Evolutionary conservation across 495 filamentous ascomycete genomes (phyloP), one percentile per base, ranked within the genome.

Genomic region (Amorphotheca resinae): DNA sequence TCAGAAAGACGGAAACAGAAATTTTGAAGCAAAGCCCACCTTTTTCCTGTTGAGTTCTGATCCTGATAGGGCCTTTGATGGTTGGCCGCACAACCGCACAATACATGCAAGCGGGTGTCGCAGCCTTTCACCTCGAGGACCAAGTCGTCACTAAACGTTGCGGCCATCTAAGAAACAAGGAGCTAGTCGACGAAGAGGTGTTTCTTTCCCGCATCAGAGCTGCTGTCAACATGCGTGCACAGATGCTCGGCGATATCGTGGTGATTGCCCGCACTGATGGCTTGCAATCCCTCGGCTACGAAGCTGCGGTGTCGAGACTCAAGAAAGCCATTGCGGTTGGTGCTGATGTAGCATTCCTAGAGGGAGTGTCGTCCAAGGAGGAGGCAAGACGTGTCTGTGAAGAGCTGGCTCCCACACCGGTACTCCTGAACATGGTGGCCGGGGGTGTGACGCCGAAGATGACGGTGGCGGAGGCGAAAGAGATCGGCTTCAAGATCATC

Each of bases 201-300:
- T 84, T 69, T 52, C 51, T 70, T 4, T 62, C 61, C 1, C 71
- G 80, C 1, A 73, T 83, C 45, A 44, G 55, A 1, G 71, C 67
- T 0, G 78, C 77, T 28, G 22, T 33, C 65, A 6, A 53, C 71
- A 37, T 64, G 58, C 15, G 68, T 64, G 1, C 18, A 4, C 18
- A 39, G 14, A 6, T n/a, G n/a, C 20, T 12, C 15, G 9, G 15
- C 2, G 76, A 80, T 38, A 76, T 83, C 44, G 73, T 82, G 9
- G 64, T 85, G 18, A 82, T 84, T 47, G 80, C 80, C 16, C 69
- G 79, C 8, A 83, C 79, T 0, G 79, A 83, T 42, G 76, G 77
- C 0, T 61, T 77, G n/a, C 77, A 80, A 57, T 60, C 63, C 15
- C 63, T 64, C 25, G 79, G 79, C 0, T 83, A 76, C 38, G 75